Evolutionary conservation across 176 grass and related monocot genomes (phyloP).

Genomic region (Lolium rigidum): DNA sequence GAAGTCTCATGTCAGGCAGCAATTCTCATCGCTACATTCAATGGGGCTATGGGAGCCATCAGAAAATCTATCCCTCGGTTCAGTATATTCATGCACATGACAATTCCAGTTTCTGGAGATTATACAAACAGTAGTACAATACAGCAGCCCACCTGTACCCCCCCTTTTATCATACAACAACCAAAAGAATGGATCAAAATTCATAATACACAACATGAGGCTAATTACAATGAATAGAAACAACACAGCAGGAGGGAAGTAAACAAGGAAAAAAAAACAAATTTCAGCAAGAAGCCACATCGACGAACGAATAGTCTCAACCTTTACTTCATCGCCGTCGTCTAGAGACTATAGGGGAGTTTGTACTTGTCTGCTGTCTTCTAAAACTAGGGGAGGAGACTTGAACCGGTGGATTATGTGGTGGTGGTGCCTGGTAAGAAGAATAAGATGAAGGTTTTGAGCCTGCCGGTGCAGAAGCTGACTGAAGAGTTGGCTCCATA

Average conservation of each 20-base stretch:
- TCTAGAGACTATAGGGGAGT: constrained; percentile 77
- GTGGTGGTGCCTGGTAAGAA: constrained; percentile 55
- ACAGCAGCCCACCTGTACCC: constrained; percentile 36
- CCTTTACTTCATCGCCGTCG: constrained; percentile 62
- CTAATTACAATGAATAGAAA: constrained; percentile 58
- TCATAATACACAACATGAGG: constrained; percentile 57
- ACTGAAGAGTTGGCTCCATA: constrained; percentile 70
- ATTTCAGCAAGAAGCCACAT: constrained; percentile 20
- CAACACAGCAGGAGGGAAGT: background rate
- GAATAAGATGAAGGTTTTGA: constrained; percentile 48
- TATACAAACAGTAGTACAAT: constrained; percentile 43
- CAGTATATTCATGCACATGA: background rate
- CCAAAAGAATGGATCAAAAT: constrained; percentile 86
- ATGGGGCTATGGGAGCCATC: background rate
- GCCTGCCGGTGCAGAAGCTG: constrained; percentile 27
- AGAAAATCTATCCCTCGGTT: background rate
- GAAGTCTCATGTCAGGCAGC: no score
- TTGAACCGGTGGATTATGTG: constrained; percentile 34
- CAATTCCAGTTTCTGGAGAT: constrained; percentile 22
- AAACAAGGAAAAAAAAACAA: constrained; percentile 8
- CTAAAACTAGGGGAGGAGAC: constrained; percentile 78
- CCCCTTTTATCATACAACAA: constrained; percentile 68
- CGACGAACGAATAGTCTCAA: constrained; percentile 1
- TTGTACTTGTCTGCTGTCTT: constrained; percentile 65
- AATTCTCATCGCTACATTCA: background rate